A percentile compares a stretch with the other conserved stretches of the same genome.
These are phyloP conservation scores for Nothopassalora personata DNA, from an alignment of 2,329 filamentous ascomycete genomes.

Conservation along the genomic window DNA sequence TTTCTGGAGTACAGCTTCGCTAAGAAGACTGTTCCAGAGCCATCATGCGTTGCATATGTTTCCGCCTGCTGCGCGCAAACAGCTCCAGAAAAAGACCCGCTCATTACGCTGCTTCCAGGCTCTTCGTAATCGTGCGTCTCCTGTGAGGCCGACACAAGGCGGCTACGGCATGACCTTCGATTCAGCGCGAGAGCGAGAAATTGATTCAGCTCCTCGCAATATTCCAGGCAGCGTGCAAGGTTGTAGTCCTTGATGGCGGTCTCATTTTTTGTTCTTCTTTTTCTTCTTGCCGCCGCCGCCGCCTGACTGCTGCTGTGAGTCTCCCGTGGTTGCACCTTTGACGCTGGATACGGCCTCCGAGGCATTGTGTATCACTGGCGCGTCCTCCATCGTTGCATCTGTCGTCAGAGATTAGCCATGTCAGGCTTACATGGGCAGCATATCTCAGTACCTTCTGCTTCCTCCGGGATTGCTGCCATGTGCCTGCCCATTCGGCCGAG, in stretches of 20 bases:
- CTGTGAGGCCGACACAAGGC: not conserved
- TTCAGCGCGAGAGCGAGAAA: not conserved
- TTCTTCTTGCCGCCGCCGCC: conserved; percentile 45
- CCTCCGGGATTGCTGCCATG: conserved; percentile 48
- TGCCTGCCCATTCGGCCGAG: conserved; percentile 69
- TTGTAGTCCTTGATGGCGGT: not conserved
- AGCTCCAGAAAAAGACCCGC: not conserved
- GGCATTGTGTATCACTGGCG: conserved; percentile 21
- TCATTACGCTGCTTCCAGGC: not conserved
- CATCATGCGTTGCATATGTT: not conserved
- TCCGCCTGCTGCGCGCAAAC: not conserved
- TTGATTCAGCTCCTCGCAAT: not conserved
- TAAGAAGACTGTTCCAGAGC: not conserved
- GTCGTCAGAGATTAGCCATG: conserved; percentile 2
- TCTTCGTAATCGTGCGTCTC: not conserved
- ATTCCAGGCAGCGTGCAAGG: not conserved
- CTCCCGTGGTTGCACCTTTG: conserved; percentile 11
- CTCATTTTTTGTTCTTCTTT: conserved; percentile 43
- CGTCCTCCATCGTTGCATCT: conserved; percentile 33
- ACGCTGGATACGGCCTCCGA: conserved; percentile 11
- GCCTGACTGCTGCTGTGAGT: conserved; percentile 17
- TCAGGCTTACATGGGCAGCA: not conserved
- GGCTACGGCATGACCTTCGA: not conserved
- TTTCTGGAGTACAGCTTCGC: conserved; percentile 8
- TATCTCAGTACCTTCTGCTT: conserved; percentile 32